Percentiles rank a stretch among this genome's conserved stretches.
These are phyloP conservation scores for Coprinopsis marcescibilis DNA, from an alignment of 768 basidiomycete genomes.

Conservation along the genomic window DNA sequence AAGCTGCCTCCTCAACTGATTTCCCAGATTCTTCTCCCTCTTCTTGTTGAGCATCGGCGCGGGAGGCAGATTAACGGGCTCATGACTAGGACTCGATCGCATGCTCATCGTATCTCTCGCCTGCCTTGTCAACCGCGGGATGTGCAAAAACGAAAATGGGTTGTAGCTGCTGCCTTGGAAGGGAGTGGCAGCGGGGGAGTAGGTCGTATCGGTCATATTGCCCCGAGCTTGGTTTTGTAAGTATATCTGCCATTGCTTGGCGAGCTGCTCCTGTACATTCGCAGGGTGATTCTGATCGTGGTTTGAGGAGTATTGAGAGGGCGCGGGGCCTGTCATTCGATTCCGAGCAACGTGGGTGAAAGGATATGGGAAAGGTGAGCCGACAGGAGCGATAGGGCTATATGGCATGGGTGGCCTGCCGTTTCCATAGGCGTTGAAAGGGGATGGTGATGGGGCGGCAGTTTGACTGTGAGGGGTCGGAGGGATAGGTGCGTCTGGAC, in stretches of 20 bases:
- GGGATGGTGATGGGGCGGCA: slow-evolving; percentile 68
- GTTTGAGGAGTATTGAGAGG: slow-evolving; percentile 16
- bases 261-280: slow-evolving; percentile 63
- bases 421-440: slow-evolving; percentile 44
- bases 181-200: slow-evolving; percentile 72
- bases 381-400: slow-evolving; percentile 52
- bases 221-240: slow-evolving; percentile 59
- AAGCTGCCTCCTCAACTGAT: slow-evolving; percentile 23
- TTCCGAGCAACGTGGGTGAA: slow-evolving; percentile 67
- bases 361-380: slow-evolving; percentile 78
- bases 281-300: slow-evolving; percentile 25
- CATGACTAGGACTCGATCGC: slow-evolving; percentile 67
- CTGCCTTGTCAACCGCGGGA: slow-evolving; percentile 41
- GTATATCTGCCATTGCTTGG: slow-evolving; percentile 72
- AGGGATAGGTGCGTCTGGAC: slow-evolving; percentile 73
- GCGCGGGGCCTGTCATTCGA: slow-evolving; percentile 15
- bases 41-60: slow-evolving; percentile 44
- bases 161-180: slow-evolving; percentile 61
- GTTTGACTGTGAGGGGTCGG: slow-evolving; percentile 76
- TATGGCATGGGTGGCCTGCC: slow-evolving; percentile 34
- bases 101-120: slow-evolving; percentile 51
- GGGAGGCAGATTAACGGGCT: slow-evolving; percentile 53
- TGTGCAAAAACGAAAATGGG: slow-evolving; percentile 70
- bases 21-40: slow-evolving; percentile 23
- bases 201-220: slow-evolving; percentile 62